Evolutionary conservation across 2,329 filamentous ascomycete species (phyloP).

Genomic region (Aciculosporium take): DNA sequence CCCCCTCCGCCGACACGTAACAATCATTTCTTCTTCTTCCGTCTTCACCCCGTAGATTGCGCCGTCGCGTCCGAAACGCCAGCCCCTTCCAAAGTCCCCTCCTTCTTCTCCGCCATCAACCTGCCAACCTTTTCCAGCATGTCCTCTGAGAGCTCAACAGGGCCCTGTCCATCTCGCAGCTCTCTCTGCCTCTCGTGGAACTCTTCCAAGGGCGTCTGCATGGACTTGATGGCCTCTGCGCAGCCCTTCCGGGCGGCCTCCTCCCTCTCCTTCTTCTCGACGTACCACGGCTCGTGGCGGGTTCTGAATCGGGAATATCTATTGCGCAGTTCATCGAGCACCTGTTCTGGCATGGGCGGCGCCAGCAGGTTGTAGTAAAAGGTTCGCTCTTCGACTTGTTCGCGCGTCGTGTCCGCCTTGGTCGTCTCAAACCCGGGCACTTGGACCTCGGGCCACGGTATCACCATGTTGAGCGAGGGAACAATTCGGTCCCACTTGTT

Average conservation of each 20-base stretch:
- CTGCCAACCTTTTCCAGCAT: slow-evolving; percentile 50
- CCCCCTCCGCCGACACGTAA: neutral
- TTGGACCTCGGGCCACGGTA: slow-evolving; percentile 58
- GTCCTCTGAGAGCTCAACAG: slow-evolving; percentile 40
- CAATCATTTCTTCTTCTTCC: neutral
- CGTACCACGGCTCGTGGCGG: slow-evolving; percentile 61
- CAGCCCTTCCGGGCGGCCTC: slow-evolving; percentile 30
- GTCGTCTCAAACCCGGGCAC: slow-evolving; percentile 38
- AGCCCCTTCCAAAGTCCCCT: slow-evolving; percentile 23
- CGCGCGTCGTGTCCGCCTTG: slow-evolving; percentile 57
- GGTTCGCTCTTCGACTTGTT: slow-evolving; percentile 58
- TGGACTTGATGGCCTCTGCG: slow-evolving; percentile 18
- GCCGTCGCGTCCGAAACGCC: slow-evolving; percentile 20
- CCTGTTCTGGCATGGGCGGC: slow-evolving; percentile 61
- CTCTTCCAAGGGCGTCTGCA: slow-evolving; percentile 45
- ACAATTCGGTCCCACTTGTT: slow-evolving; percentile 43
- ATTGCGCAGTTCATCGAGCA: slow-evolving; percentile 77
- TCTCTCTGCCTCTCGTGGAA: slow-evolving; percentile 40
- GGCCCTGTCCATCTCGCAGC: slow-evolving; percentile 35
- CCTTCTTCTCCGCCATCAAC: slow-evolving; percentile 43
- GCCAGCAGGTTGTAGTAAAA: slow-evolving; percentile 66
- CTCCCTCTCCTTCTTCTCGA: slow-evolving; percentile 48
- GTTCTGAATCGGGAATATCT: slow-evolving; percentile 72
- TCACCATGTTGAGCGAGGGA: slow-evolving; percentile 54
- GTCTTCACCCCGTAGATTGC: neutral